Evolutionary conservation across 305 asterid species (phyloP).

Genomic region (Ruellia speciosa): DNA sequence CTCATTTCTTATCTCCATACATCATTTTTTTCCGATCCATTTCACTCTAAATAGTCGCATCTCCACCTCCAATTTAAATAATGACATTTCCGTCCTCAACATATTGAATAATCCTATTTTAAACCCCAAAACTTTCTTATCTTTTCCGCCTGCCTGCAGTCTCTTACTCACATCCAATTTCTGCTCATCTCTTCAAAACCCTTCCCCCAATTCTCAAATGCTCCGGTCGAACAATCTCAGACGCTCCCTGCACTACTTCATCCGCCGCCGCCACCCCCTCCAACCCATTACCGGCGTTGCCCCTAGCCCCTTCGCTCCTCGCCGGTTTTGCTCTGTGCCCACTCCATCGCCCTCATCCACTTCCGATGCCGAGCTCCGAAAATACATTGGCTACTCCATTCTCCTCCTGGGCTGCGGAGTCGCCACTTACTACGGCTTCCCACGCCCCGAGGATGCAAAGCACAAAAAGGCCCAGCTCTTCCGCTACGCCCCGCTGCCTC

Average conservation of each 20-base stretch:
- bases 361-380: conserved; percentile 70
- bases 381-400: conserved; percentile 67
- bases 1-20: too few species aligned
- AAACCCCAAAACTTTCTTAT: neutral
- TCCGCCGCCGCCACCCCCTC: conserved; percentile 25
- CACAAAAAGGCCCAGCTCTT: conserved; percentile 83
- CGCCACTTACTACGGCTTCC: conserved; percentile 87
- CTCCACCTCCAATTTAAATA: neutral
- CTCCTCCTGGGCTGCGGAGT: conserved; percentile 76
- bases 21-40: too few species aligned
- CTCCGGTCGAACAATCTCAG: neutral
- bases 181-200: neutral
- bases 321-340: conserved; percentile 28
- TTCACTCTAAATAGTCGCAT: too few species aligned
- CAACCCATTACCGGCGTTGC: conserved; percentile 8
- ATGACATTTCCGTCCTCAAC: neutral
- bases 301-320: conserved; percentile 5
- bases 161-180: neutral
- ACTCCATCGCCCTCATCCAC: conserved; percentile 39
- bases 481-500: conserved; percentile 85
- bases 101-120: neutral
- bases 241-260: conserved; percentile 23
- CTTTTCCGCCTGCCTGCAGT: neutral
- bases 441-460: conserved; percentile 65
- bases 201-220: neutral